Evolutionary conservation across 306 rosid species (phyloP), one percentile per base, ranked within the genome.

Genomic region (Boehmeria nivea): DNA sequence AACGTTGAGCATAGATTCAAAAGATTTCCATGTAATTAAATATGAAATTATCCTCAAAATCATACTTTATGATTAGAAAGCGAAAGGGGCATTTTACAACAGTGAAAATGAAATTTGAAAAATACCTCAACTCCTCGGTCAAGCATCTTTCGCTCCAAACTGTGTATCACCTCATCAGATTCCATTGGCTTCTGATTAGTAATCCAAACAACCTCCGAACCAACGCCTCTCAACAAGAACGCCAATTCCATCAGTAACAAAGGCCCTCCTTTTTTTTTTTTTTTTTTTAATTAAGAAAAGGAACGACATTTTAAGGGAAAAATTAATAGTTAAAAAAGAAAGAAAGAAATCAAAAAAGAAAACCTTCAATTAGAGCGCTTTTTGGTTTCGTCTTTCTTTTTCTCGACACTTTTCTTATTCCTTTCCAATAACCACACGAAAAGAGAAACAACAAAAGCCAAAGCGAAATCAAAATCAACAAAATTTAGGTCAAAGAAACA

Each of bases 231-330:
- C 60, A 87, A 68, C 59, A 83, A 63, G 65, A 87, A 83, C 8
- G 93, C 89, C 40, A 83, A 72, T 72, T 87, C 95, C 95, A 87
- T 87, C 46, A 87, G 59, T 34, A 87, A 66, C 54, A 87, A 75
- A 10, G 95, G 95, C 15, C 95, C 93, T 1, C 95, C 90, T 80
- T 12, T 10, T 25, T 33, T 25, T 54, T 14, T 21, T 0, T 8
- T n/a, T n/a, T n/a, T n/a, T n/a, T n/a, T 1, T 2, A 2, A 3
- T 23, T 6, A 16, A 12, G 16, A 15, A 43, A 62, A 17, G 21
- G 5, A 27, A n/a, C n/a, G 21, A 51, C 1, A 15, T 3, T 53
- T 20, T 34, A 27, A 8, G 38, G 22, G 11, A 28, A 13, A 26
- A 23, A 8, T 34, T 45, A 10, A n/a, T n/a, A n/a, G n/a, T n/a